Conservation (phyloP, 805 yeast species). For the Candida parachauliodes region DNA sequence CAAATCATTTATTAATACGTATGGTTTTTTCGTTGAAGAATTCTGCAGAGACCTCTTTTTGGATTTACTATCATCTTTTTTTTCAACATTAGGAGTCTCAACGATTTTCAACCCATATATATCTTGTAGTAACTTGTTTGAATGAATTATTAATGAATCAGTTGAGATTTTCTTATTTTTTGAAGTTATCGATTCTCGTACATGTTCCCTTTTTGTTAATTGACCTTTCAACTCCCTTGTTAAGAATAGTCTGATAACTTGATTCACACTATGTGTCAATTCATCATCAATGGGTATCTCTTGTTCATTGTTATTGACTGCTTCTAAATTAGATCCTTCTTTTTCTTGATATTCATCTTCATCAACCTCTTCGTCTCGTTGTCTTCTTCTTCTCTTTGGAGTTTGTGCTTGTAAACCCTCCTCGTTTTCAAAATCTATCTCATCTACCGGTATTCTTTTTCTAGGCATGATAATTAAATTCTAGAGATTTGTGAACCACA, state of each 20-base stretch:
- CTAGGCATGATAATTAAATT: too few species aligned
- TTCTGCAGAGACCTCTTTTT: conserved; percentile 5
- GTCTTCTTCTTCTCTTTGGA: neutral
- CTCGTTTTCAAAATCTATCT: conserved; percentile 6
- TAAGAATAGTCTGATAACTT: conserved; percentile 16
- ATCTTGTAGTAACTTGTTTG: conserved; percentile 16
- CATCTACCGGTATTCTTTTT: conserved; percentile 5
- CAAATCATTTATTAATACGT: conserved; percentile 20
- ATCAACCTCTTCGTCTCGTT: neutral
- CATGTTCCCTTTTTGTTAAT: conserved; percentile 22
- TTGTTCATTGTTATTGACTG: neutral
- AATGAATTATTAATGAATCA: conserved; percentile 15
- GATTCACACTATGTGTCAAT: conserved; percentile 7
- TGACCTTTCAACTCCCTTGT: conserved; percentile 20
- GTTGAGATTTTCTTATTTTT: conserved; percentile 11
- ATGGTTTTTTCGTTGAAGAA: conserved; percentile 11
- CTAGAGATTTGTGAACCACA: too few species aligned
- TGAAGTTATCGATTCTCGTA: conserved; percentile 10
- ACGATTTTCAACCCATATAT: conserved; percentile 27
- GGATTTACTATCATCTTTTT: conserved; percentile 7
- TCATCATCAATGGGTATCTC: conserved; percentile 4
- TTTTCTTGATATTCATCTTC: neutral
- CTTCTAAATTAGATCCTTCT: neutral
- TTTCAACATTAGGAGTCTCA: conserved; percentile 12
- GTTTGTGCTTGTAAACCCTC: conserved; percentile 1